Base-by-base conservation (phyloP, 1,284 basidiomycete species). In the Tilletia horrida region DNA sequence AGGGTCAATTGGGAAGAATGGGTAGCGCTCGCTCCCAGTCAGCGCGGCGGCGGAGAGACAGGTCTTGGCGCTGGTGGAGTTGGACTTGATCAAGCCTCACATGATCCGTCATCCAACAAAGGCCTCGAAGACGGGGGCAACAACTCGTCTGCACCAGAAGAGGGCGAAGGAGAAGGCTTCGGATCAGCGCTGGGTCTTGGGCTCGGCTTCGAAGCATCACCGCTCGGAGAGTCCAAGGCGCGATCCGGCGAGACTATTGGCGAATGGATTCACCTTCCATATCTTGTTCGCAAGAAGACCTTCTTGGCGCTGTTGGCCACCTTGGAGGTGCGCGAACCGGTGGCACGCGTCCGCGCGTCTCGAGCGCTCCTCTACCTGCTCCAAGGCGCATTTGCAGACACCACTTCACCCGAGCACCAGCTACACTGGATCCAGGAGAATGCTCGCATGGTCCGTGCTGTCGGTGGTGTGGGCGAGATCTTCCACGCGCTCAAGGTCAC, bases 351-450 rank as follows among this genome's bases (percentile, higher is more conserved):
- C 27, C 66, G 73, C 27, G 69, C 72, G 14, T 78, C 79, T 35
- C 78, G 77, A 47, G 74, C 72, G 50, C 43, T 73, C 23, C 71
- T 79, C 27, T 78, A 78, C 63, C 70, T 78, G 16, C 69, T 73
- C 6, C 79, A 96, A 64, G 93, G 95, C 59, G 90, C 90, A 11
- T 98, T 97, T 80, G 90, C 88, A 2, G 93, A 96, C 82, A 93
- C 93, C 0, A 87, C 87, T 4, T 92, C 91, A 40, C 90, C 92
- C 0, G 92, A 96, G 76, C 90, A 96, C 81, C 96, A 99, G 81
- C 84, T 98, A 55, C 91, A 94, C 73, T 95, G 93, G 90, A 91
- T 98, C 74, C 90, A 92, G 69, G 90, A 95, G 82, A 97, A 97
- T 79, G 91, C 91, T 77, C 91, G 91, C 79, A 86, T 91, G 42